phyloP scores from a whole-genome alignment of 2,329 filamentous ascomycete genomes.

The Ophiostoma tasmaniense region DNA sequence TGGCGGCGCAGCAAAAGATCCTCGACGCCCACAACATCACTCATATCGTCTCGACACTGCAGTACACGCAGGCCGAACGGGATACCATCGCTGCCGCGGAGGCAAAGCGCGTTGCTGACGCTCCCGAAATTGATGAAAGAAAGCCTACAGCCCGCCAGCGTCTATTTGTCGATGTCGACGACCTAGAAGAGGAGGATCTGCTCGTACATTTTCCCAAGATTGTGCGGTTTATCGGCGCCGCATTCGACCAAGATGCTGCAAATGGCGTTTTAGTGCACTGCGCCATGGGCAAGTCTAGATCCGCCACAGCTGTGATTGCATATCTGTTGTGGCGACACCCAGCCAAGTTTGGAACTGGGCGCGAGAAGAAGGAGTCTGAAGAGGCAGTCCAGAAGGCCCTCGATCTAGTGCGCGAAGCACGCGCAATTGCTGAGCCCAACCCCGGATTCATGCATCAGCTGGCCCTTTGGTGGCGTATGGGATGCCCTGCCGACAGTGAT shows the following conservation, averaged over 20 bases:
- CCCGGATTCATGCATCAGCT: conserved; percentile 85
- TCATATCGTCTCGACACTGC: conserved; percentile 75
- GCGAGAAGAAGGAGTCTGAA: conserved; percentile 28
- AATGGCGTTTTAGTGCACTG: conserved; percentile 55
- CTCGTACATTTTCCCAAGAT: conserved; percentile 70
- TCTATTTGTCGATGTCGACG: conserved; percentile 66
- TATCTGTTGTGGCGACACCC: conserved; percentile 69
- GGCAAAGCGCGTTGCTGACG: conserved; percentile 47
- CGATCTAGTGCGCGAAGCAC: conserved; percentile 56
- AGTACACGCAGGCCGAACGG: conserved; percentile 34
- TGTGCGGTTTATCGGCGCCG: conserved; percentile 62
- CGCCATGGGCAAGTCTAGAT: conserved; percentile 93
- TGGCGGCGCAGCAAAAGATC: conserved; percentile 59
- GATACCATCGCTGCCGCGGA: conserved; percentile 33
- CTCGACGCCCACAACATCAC: conserved; percentile 68
- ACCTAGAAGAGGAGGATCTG: conserved; percentile 82
- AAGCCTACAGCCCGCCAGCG: conserved; percentile 32
- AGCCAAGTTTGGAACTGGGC: conserved; percentile 36
- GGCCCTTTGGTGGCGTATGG: conserved; percentile 79
- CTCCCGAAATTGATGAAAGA: not conserved
- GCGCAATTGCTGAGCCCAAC: conserved; percentile 81
- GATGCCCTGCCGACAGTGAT: conserved; percentile 55
- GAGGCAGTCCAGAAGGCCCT: conserved; percentile 55
- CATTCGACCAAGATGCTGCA: not conserved
- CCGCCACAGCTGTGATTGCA: conserved; percentile 72